Base-by-base conservation (phyloP, 2,329 filamentous ascomycete genomes). In the Pseudogymnoascus sp. region DNA sequence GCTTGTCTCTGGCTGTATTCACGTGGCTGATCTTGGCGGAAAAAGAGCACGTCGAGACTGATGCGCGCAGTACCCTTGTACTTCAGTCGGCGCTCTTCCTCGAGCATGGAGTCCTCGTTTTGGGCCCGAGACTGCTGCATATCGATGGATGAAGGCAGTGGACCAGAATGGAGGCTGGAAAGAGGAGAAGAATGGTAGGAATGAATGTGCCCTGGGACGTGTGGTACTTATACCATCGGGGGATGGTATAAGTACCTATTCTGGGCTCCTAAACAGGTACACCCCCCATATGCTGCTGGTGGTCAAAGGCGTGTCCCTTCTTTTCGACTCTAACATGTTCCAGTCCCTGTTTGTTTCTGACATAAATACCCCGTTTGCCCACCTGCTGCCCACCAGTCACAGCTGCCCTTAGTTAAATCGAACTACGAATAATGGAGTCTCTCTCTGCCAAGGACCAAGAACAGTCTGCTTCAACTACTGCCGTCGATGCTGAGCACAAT, bases 1-100 rank as follows among this genome's bases (percentile, higher is more conserved):
- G 64, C 59, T 38, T 66, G 63, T 56, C 59, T 65, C 42, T 42
- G 26, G 64, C 60, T 37, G 16, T 59, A 64, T 47, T 67, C 62
- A 50, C 64, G 60, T 7, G 24, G 61, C 65, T 67, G 38, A 64
- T 65, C 21, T n/a, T 56, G 26, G 19, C n/a, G 3, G 47, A 65
- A 65, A 64, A 62, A 16, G 21, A 65, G 63, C 29, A 62, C 59
- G 13, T 65, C 38, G 13, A 65, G 61, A 24, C 35, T 65, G 7
- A 65, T 61, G n/a, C 62, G 59, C 0, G 44, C 62, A 8, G 56
- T 61, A 33, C 64, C 64, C 64, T 37, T 62, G 24, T 50, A 65
- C 14, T 26, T 65, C 11, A 19, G 13, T 37, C 50, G 63, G 33
- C 59, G 56, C 42, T 65, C 59, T 16, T 26, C 42, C 62, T 63